A percentile compares a stretch with the other conserved stretches of the same genome.
Conservation (phyloP, 306 rosid genomes). For the Morella rubra region DNA sequence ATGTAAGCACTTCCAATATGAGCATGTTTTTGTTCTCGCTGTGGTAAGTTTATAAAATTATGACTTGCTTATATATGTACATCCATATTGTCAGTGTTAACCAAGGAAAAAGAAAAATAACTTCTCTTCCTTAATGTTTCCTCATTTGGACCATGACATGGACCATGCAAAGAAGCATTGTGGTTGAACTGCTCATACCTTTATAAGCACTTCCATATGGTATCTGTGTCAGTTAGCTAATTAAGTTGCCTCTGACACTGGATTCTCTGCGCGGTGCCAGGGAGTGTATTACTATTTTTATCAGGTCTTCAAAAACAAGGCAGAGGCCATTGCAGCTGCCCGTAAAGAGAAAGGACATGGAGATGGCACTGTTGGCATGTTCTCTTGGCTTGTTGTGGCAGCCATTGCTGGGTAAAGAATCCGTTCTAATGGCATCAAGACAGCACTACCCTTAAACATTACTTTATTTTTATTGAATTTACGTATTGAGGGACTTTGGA, state of each 20-base stretch:
- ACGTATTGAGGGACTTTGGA: neutral
- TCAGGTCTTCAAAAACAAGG: conserved; percentile 82
- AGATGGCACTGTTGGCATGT: conserved; percentile 83
- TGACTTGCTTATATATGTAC: neutral
- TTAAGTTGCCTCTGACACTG: neutral
- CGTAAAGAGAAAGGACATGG: conserved; percentile 60
- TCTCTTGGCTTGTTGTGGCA: conserved; percentile 84
- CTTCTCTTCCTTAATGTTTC: neutral
- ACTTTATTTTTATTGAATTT: neutral
- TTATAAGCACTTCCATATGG: neutral
- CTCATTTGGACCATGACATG: neutral
- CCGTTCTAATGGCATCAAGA: neutral
- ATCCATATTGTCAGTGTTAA: neutral
- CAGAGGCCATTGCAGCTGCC: conserved; percentile 71
- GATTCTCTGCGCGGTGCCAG: conserved; percentile 36
- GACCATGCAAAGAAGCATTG: conserved; percentile 2
- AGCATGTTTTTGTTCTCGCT: neutral
- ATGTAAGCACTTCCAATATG: neutral
- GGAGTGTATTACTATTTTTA: conserved; percentile 83
- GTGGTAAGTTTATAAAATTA: no score
- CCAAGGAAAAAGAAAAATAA: neutral
- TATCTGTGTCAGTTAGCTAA: neutral
- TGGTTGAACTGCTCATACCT: neutral
- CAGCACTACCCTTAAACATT: neutral
- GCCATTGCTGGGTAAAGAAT: conserved; percentile 74